Evolutionary conservation across 129 eudicot genomes (phyloP).

Genomic region (Escallonia herrerae): DNA sequence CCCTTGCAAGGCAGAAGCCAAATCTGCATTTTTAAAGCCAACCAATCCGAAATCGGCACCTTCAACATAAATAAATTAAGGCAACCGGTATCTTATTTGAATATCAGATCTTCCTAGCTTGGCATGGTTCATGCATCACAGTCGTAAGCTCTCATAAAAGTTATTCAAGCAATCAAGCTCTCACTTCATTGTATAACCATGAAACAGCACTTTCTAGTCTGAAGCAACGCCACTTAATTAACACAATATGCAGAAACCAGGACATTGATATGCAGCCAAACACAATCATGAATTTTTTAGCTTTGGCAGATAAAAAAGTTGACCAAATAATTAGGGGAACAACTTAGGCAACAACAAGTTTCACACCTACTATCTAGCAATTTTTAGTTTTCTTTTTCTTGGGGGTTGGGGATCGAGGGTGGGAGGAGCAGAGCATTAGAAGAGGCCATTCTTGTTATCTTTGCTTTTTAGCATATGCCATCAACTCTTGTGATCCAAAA

Average conservation of each 20-base stretch:
- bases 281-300: background rate
- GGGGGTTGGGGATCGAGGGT: too few relatives aligned
- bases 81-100: conserved; percentile 54
- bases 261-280: conserved; percentile 4
- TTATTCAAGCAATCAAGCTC: conserved; percentile 24
- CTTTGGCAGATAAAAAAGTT: background rate
- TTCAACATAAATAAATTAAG: conserved; percentile 62
- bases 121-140: conserved; percentile 39
- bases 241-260: conserved; percentile 4
- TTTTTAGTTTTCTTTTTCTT: too few relatives aligned
- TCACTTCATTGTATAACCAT: conserved; percentile 24
- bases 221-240: too few relatives aligned
- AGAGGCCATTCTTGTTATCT: too few relatives aligned
- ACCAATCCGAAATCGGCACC: conserved; percentile 87
- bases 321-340: too few relatives aligned
- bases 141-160: conserved; percentile 26
- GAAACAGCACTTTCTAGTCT: conserved; percentile 1
- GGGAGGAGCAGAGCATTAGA: too few relatives aligned
- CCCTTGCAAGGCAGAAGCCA: conserved; percentile 67
- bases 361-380: too few relatives aligned
- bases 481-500: too few relatives aligned
- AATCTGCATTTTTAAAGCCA: conserved; percentile 99
- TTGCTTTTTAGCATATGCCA: too few relatives aligned
- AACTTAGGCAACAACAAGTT: too few relatives aligned
- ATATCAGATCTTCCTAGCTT: conserved; percentile 39